A percentile compares a stretch with the other conserved stretches of the same genome.
Evolutionary conservation across 2,329 filamentous ascomycete species (phyloP).

Genomic region (Sporothrix sp.): DNA sequence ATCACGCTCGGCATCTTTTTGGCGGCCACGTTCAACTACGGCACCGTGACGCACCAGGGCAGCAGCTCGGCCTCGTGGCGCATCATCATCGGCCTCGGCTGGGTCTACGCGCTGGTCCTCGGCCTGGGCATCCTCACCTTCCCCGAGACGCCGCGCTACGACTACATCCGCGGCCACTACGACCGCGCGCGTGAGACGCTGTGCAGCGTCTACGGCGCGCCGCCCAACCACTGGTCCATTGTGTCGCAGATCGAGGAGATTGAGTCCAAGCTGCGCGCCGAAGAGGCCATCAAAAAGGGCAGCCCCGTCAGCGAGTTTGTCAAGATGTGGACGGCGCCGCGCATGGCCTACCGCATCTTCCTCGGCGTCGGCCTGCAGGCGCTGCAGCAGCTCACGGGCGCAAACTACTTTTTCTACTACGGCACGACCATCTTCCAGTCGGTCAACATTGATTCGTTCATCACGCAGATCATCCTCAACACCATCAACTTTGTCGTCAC

Average conservation of each 20-base stretch:
- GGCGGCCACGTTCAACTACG: constrained; percentile 39
- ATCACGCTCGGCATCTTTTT: constrained; percentile 61
- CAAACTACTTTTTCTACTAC: constrained; percentile 51
- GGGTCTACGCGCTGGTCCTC: constrained; percentile 42
- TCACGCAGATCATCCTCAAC: constrained; percentile 53
- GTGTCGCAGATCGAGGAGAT: constrained; percentile 15
- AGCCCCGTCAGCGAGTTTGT: constrained; percentile 40
- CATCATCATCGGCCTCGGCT: constrained; percentile 49
- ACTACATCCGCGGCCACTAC: constrained; percentile 10
- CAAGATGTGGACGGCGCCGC: constrained; percentile 52
- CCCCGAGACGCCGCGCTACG: constrained; percentile 46
- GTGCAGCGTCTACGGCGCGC: constrained; percentile 12
- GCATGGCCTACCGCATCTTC: constrained; percentile 52
- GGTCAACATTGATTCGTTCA: constrained; percentile 56
- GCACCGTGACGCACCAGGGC: constrained; percentile 34
- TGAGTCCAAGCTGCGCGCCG: constrained; percentile 22
- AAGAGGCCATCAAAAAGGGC: constrained; percentile 35
- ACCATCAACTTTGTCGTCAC: constrained; percentile 41
- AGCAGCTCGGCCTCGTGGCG: constrained; percentile 44
- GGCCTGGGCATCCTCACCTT: constrained; percentile 43
- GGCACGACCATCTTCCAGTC: constrained; percentile 55
- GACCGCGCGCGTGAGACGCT: constrained; percentile 14
- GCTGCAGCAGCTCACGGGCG: constrained; percentile 58
- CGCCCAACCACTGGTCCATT: constrained; percentile 15
- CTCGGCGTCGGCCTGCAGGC: constrained; percentile 56